Percentiles rank a stretch among this genome's conserved stretches.
These are phyloP conservation scores for Chytriomyces hyalinus DNA, from an alignment of 192 early-diverging fungal species.

Conservation along the genomic window DNA sequence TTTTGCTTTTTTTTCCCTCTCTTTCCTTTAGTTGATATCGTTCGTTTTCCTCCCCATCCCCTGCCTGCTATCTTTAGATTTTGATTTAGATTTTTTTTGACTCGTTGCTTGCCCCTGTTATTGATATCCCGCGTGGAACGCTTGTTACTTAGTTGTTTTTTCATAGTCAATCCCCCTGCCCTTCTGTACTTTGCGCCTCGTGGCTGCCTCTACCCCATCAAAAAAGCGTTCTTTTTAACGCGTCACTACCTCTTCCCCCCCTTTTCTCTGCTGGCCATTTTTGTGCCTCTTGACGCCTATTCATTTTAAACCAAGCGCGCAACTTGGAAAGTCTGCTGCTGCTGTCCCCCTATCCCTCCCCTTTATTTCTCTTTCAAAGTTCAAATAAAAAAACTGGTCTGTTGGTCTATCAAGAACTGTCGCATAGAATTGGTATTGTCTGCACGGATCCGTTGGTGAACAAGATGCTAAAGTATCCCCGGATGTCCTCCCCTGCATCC, in stretches of 20 bases:
- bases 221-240: background rate
- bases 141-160: background rate
- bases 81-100: background rate
- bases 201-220: too few relatives aligned
- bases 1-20: background rate
- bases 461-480: slow-evolving; percentile 41
- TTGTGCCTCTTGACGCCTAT: background rate
- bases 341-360: slow-evolving; percentile 12
- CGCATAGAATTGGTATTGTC: slow-evolving; percentile 47
- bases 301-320: slow-evolving; percentile 3
- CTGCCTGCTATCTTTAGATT: background rate
- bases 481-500: background rate
- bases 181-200: too few relatives aligned
- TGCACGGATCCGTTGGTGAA: slow-evolving; percentile 52
- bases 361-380: background rate
- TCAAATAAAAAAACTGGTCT: slow-evolving; percentile 4
- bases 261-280: background rate
- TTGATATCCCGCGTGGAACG: background rate
- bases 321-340: background rate
- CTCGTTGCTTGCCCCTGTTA: background rate
- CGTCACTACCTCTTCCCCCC: background rate
- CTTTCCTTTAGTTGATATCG: background rate
- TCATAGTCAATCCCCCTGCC: too few relatives aligned
- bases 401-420: background rate
- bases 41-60: background rate